Base-by-base conservation (phyloP, 331 rosid genomes). In the Phaseolus coccineus region DNA sequence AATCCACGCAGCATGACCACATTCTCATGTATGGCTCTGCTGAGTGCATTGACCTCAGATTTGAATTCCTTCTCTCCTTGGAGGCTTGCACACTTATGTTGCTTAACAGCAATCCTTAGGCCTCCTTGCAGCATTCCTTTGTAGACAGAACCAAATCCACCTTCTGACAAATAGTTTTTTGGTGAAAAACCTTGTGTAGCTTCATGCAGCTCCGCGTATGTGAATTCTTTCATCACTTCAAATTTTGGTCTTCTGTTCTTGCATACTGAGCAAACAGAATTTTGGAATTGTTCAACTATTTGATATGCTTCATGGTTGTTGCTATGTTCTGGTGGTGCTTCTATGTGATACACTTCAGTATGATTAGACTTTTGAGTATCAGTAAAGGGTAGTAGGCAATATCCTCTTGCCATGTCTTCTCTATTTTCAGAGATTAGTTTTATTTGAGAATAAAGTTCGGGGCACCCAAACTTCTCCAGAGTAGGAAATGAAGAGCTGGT, bases 51-150 rank as follows among this genome's bases (percentile, higher is more conserved):
- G 81, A 93, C 91, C 77, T 93, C 97, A 44, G 89, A 87, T 71
- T 86, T 83, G 84, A 90, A 93, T 76, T 93, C 97, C 73, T 84
- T 86, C 74, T 89, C 96, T 39, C 94, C 96, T 84, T 89, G 96
- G 8, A 53, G 22, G 80, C 94, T 88, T 80, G 87, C 88, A 61
- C 69, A 80, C 52, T 87, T 89, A 40, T 88, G 97, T 47, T 84
- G 89, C 84, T 93, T 93, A 40, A 93, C 97, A 13, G 97, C 96
- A 79, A 93, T 77, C 80, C 71, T 87, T n/a, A 86, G 5, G 30
- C 96, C 96, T 37, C 94, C 96, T 25, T 84, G 66, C 13, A 90
- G 53, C 27, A 62, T 83, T 19, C 96, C 96, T 28, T 4, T 84
- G 71, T 68, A 90, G 35, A 89, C 97, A 2, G 89, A 79, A 72